Evolutionary conservation across 2,329 filamentous ascomycete species (phyloP).

Genomic region (Domatiomyces globalis): DNA sequence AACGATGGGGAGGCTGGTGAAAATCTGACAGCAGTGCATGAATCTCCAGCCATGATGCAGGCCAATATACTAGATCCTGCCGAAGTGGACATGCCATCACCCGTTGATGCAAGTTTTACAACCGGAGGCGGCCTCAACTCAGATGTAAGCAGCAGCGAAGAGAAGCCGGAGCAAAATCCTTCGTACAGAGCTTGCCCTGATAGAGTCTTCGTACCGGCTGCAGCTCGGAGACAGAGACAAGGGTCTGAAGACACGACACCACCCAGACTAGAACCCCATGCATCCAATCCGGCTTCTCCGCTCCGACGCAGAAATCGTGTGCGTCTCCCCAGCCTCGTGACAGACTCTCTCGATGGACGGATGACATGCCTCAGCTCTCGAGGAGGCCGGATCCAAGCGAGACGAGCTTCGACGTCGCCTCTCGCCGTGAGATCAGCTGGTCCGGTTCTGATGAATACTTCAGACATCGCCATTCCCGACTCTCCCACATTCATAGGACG

Average conservation of each 20-base stretch:
- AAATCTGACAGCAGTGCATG: slow-evolving; percentile 7
- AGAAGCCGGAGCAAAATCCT: neutral
- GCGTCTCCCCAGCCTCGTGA: slow-evolving; percentile 16
- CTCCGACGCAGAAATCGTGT: slow-evolving; percentile 14
- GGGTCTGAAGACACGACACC: slow-evolving; percentile 2
- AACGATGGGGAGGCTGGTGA: neutral
- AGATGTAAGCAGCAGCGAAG: neutral
- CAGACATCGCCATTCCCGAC: slow-evolving; percentile 1
- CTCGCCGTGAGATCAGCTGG: slow-evolving; percentile 10
- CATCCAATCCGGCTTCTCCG: slow-evolving; percentile 1
- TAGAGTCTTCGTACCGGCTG: slow-evolving; percentile 2
- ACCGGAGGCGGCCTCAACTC: too few species aligned
- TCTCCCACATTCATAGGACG: slow-evolving; percentile 12
- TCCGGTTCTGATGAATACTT: slow-evolving; percentile 2
- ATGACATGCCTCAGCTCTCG: neutral
- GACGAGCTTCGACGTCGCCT: neutral
- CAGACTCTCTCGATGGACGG: slow-evolving; percentile 3
- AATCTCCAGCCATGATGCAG: slow-evolving; percentile 1
- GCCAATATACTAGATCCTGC: slow-evolving; percentile 6
- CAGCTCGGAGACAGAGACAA: neutral
- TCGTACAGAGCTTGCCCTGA: slow-evolving; percentile 13
- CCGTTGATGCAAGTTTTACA: slow-evolving; percentile 1
- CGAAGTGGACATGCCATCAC: slow-evolving; percentile 7
- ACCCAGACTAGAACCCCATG: neutral
- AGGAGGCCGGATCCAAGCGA: neutral